Conservation (phyloP, 2,329 filamentous ascomycete species). For the Endoconidiophora laricicola region DNA sequence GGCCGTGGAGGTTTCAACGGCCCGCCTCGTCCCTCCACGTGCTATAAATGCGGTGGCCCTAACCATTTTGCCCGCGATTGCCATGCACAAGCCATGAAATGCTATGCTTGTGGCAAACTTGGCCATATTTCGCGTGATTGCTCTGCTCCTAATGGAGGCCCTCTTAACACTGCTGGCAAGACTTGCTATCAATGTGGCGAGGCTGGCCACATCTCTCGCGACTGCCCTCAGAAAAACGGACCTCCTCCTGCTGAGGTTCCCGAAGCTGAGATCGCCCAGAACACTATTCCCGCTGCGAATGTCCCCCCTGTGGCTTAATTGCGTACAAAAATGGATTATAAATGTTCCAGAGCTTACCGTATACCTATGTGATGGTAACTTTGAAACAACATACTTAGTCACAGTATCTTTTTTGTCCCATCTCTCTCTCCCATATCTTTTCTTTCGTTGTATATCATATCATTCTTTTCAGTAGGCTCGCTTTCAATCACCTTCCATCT, state of each 20-base stretch:
- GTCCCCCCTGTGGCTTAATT: no score
- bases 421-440: background rate
- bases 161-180: constrained; percentile 90
- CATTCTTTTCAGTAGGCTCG: background rate
- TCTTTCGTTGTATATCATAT: background rate
- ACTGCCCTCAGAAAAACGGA: constrained; percentile 62
- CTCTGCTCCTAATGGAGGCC: constrained; percentile 89
- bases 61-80: constrained; percentile 98
- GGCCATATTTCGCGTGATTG: constrained; percentile 89
- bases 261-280: constrained; percentile 28
- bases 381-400: no score
- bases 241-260: constrained; percentile 3
- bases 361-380: background rate
- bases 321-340: background rate
- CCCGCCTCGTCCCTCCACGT: constrained; percentile 42
- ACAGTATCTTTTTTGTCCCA: background rate
- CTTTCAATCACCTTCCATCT: constrained; percentile 5
- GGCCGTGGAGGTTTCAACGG: constrained; percentile 59
- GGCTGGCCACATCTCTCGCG: constrained; percentile 87
- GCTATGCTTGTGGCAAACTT: constrained; percentile 90
- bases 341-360: background rate
- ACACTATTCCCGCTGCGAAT: constrained; percentile 21
- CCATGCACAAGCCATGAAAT: constrained; percentile 97
- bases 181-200: constrained; percentile 97
- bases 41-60: constrained; percentile 65